Base-by-base conservation (phyloP, 805 yeast genomes). In the Saccharomycopsis javanensis region DNA sequence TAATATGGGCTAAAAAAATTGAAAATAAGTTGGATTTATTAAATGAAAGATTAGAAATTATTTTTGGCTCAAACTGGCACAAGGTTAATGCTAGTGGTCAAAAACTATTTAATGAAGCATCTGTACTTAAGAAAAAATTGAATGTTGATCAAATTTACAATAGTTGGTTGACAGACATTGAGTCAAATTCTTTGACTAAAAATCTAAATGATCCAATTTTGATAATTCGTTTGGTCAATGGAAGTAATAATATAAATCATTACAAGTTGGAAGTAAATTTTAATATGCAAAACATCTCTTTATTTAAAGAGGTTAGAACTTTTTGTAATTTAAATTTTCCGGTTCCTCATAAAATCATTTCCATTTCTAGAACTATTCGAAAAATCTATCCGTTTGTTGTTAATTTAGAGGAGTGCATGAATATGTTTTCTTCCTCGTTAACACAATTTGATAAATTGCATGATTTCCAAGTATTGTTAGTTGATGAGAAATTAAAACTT, bases 51-150 rank as follows among this genome's bases (percentile, higher is more conserved):
- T 68, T 84, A 6, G 80, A 78, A 50, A 67, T 74, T 11, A 73
- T 84, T 3, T 69, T 85, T 6, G 87, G 90, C 0, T 65, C 72
- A 16, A 80, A 81, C 6, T 85, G 91, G 91, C 18, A 28, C 25
- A 70, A 67, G 20, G 69, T 74, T 8, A 81, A 79, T 58, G 78
- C 83, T 1, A 89, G 83, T 55, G 97, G 96, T 0, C 77, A 75
- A 55, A 79, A 77, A 60, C 77, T 92, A 0, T 71, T 77, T 10
- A 67, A 72, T 1, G 87, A 81, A 59, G 74, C 80, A 25, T 62
- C 66, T 1, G 67, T 71, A 0, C 72, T 86, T 52, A 64, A 72
- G n/a, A 68, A 72, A 25, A 78, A 75, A 52, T 67, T 82, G 10
- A 72, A 83, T 53, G 65, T 80, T 0, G 68, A 74, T 28, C 59